Evolutionary conservation across 495 filamentous ascomycete genomes (phyloP).

Genomic region (Aspergillus mulundensis): DNA sequence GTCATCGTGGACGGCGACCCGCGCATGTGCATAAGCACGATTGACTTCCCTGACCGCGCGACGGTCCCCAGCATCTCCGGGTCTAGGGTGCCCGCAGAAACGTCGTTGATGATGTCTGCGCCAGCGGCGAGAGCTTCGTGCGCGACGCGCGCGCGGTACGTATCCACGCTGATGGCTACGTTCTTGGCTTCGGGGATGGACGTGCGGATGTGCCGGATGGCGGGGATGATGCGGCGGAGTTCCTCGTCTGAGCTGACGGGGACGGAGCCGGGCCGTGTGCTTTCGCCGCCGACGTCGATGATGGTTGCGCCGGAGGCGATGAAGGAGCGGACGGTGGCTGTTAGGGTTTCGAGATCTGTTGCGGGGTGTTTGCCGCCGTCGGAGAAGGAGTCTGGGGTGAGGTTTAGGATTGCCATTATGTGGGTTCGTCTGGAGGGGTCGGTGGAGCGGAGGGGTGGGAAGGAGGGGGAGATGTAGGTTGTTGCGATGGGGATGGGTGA

Average conservation of each 20-base stretch:
- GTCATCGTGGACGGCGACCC: constrained; percentile 84
- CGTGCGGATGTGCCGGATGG: constrained; percentile 68
- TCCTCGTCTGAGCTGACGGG: constrained; percentile 70
- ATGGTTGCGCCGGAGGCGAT: constrained; percentile 70
- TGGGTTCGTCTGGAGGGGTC: constrained; percentile 63
- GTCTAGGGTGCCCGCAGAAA: constrained; percentile 79
- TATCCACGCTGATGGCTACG: constrained; percentile 81
- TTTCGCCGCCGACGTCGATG: constrained; percentile 91
- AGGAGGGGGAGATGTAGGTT: constrained; percentile 59
- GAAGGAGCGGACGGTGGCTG: constrained; percentile 51
- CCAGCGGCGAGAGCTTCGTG: constrained; percentile 73
- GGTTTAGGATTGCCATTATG: constrained; percentile 92
- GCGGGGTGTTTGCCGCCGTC: constrained; percentile 69
- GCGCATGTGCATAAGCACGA: constrained; percentile 95
- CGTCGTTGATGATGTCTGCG: constrained; percentile 92
- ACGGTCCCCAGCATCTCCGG: constrained; percentile 76
- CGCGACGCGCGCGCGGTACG: constrained; percentile 86
- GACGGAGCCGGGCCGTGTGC: constrained; percentile 70
- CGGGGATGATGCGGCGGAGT: constrained; percentile 69
- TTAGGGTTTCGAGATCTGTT: constrained; percentile 34
- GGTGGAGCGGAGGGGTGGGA: constrained; percentile 60
- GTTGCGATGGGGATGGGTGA: constrained; percentile 55
- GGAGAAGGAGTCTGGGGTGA: constrained; percentile 96
- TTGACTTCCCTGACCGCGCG: constrained; percentile 71
- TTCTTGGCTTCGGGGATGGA: constrained; percentile 52